Percentiles rank a stretch among this genome's conserved stretches.
Evolutionary conservation across 352 stramenopile genomes (phyloP).

Genomic region (Pythium phragmiticola): DNA sequence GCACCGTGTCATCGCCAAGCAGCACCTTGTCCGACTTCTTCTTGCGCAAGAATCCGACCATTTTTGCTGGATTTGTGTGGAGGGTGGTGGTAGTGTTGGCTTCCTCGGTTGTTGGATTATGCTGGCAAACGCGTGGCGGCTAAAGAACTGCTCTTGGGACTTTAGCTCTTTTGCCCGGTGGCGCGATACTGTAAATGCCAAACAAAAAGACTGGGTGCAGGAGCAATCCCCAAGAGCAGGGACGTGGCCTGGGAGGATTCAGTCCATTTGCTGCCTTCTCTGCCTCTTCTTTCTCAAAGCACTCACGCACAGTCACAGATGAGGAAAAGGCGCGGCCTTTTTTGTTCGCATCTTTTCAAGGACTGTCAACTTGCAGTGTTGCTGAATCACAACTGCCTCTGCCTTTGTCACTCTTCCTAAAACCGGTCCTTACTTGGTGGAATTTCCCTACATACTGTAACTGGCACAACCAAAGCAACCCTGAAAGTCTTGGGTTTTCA

Average conservation of each 20-base stretch:
- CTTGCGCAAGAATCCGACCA: constrained; percentile 85
- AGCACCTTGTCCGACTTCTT: constrained; percentile 78
- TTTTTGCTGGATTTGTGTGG: constrained; percentile 18
- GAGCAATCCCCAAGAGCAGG: constrained; percentile 15
- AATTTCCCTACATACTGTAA: background rate
- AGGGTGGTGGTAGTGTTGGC: constrained; percentile 3
- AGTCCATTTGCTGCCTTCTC: constrained; percentile 10
- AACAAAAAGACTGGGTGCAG: constrained; percentile 3
- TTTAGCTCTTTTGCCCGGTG: background rate
- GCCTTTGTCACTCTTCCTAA: background rate
- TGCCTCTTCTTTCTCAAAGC: constrained; percentile 4
- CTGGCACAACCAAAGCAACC: background rate
- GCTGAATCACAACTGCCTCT: background rate
- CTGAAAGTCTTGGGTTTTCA: background rate
- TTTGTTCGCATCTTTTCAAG: constrained; percentile 8
- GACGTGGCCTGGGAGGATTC: constrained; percentile 11
- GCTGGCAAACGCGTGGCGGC: constrained; percentile 9
- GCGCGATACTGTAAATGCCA: constrained; percentile 2
- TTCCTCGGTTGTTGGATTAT: background rate
- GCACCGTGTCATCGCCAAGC: constrained; percentile 66
- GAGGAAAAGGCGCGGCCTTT: background rate
- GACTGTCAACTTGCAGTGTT: background rate
- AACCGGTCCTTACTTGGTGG: background rate
- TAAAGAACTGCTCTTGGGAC: background rate
- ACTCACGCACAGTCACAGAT: background rate